Base-by-base conservation (phyloP, 768 basidiomycete species). In the Macrocybe gigantea region DNA sequence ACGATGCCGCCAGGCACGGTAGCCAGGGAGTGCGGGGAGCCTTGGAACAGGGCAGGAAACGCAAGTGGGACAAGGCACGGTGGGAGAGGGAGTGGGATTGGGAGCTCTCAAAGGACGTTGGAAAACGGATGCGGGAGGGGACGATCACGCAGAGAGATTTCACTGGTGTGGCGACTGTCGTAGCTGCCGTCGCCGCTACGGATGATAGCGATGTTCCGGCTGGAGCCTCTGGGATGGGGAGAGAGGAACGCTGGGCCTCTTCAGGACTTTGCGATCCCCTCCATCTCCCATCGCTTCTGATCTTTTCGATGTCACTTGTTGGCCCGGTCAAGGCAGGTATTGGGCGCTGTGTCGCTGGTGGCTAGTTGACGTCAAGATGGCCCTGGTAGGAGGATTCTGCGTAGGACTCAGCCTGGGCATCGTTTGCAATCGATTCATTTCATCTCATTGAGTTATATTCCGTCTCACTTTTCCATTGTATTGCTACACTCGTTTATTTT, bases 21-120 rank as follows among this genome's bases (percentile, higher is more conserved):
- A 42, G 47, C 38, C 55, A 55, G 47, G 49, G 51, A 11, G 46
- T 51, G 34, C 38, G 51, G 2, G 48, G 52, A n/a, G 53, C 49
- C 7, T 48, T 55, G 38, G 60, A 55, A 2, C 22, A 22, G 22
- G 22, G 22, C 22, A 22, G 22, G 22, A 22, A 22, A 22, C 22
- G 22, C 22, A 22, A 22, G 22, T 85, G 83, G 84, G 73, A 75
- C 57, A 82, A 83, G 64, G 72, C 73, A 11, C 72, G 66, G 42
- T 86, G 83, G 83, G 84, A 85, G 57, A 69, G 76, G 2, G 78
- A 83, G 54, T 85, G 82, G 82, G 77, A 79, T 55, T 63, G 63
- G 11, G 66, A 64, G 33, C 66, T 86, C n/a, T 85, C 83, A 13
- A 68, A 71, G 34, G 82, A 85, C 44, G 82, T 84, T 33, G 79